Evolutionary conservation across 345 rosid species (phyloP), one percentile per base, ranked within the genome.

Genomic region (Zanthoxylum bungeanum): DNA sequence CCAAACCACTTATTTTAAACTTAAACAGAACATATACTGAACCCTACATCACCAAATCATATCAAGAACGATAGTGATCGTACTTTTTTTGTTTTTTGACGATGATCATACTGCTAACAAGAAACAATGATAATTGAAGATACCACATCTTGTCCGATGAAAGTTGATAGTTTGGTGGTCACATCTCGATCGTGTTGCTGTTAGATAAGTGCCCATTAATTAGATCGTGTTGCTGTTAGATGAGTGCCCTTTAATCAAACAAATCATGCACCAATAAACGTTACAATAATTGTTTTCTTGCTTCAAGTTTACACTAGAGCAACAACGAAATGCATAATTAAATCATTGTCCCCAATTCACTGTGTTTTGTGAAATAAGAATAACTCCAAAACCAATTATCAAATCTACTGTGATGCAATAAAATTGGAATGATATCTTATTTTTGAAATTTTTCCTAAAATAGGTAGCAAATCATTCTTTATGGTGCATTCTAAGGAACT

Each of bases 221-320:
- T 30, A 30, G 49, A 30, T 57, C 21, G 5, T 6, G 33, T 22
- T 24, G 24, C 66, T 10, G 25, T 39, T 39, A 17, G 11, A 21
- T 47, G 69, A 60, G 65, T 60, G 65, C 17, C 53, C 25, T 46
- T 19, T 30, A 64, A 64, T 30, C 19, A 30, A 66, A 30, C 69
- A n/a, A 49, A 49, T 47, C 56, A 65, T 49, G 31, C 44, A 17
- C 28, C 25, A 47, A 49, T 50, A 39, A 50, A 66, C 28, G 4
- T 6, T n/a, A 17, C 71, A 52, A 52, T 37, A 36, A 68, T 64
- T 53, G 61, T 1, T 21, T 25, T 25, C 21, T 63, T 63, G 34
- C 51, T 42, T 63, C 33, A 7, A 44, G 21, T 42, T 40, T 44
- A 63, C 67, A 5, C 51, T 57, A 14, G 21, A 14, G 21, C 2